Conservation (phyloP, 2,329 filamentous ascomycete species). For the Aureobasidium uvarum region DNA sequence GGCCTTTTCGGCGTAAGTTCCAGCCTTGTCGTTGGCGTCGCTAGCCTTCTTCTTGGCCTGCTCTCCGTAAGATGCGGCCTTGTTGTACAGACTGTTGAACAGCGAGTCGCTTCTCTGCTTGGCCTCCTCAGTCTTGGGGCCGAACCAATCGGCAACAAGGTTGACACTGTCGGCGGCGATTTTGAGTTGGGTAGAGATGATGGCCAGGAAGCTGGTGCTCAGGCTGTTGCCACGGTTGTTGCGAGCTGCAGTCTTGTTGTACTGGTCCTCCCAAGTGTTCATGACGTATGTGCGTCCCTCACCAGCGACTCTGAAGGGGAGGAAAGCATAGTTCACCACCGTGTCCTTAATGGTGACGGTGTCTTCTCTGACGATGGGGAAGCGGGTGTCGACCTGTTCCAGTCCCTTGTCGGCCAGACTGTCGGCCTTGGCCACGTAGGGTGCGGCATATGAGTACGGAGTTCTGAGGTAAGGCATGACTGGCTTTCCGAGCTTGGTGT, state of each 20-base stretch:
- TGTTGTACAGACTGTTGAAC: conserved; percentile 34
- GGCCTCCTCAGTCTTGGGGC: conserved; percentile 38
- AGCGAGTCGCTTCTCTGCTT: conserved; percentile 39
- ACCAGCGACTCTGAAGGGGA: conserved; percentile 39
- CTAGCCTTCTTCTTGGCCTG: conserved; percentile 35
- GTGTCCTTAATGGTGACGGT: conserved; percentile 56
- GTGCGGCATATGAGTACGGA: conserved; percentile 77
- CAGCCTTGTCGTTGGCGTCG: conserved; percentile 33
- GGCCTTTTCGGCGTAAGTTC: conserved; percentile 33
- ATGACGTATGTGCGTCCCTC: conserved; percentile 35
- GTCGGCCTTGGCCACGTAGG: conserved; percentile 82
- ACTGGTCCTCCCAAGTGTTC: conserved; percentile 40
- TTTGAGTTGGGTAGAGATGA: conserved; percentile 39
- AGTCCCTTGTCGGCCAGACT: conserved; percentile 57
- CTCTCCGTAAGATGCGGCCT: conserved; percentile 29
- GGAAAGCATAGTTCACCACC: conserved; percentile 63
- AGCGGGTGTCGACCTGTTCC: conserved; percentile 52
- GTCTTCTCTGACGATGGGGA: conserved; percentile 58
- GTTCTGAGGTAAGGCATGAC: conserved; percentile 74
- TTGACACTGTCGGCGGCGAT: conserved; percentile 39
- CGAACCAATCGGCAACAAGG: conserved; percentile 36
- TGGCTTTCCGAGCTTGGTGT: conserved; percentile 72
- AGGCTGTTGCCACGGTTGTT: conserved; percentile 36
- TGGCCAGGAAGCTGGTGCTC: conserved; percentile 35
- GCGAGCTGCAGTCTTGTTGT: conserved; percentile 39